A percentile compares a stretch with the other conserved stretches of the same genome.
Conservation (phyloP, 2,329 filamentous ascomycete genomes). For the Domatiomyces catenatus region DNA sequence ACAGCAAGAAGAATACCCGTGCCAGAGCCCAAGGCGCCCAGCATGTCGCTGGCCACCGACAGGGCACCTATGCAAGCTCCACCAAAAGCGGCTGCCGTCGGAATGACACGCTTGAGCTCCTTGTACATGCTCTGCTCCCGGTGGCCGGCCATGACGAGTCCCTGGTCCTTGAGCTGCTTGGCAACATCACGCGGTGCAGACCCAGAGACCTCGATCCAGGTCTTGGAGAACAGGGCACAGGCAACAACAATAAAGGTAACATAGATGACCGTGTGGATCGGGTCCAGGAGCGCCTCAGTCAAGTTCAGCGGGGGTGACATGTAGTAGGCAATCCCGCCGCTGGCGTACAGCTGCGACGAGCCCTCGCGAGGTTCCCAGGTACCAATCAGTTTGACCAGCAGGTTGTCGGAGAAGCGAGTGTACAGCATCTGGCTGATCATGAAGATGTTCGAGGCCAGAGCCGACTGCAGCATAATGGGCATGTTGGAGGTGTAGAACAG, state of each 20-base stretch:
- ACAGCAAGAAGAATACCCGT: conserved; percentile 97
- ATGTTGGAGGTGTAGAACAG: conserved; percentile 99
- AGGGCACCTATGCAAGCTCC: conserved; percentile 97
- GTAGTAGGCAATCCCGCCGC: conserved; percentile 94
- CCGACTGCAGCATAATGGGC: conserved; percentile 99
- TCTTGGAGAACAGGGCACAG: conserved; percentile 98
- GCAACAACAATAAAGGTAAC: conserved; percentile 96
- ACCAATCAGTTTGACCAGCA: conserved; percentile 90
- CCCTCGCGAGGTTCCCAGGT: conserved; percentile 97
- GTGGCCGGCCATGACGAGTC: conserved; percentile 97
- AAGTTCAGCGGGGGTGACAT: conserved; percentile 98
- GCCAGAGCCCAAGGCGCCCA: conserved; percentile 88
- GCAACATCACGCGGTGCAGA: conserved; percentile 95
- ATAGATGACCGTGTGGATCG: conserved; percentile 90
- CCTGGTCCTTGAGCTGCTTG: conserved; percentile 99
- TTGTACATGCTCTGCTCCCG: conserved; percentile 99
- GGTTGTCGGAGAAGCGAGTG: conserved; percentile 97
- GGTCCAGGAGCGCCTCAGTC: conserved; percentile 90
- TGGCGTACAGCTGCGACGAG: conserved; percentile 84
- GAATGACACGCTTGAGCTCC: conserved; percentile 98
- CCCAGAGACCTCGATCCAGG: conserved; percentile 98
- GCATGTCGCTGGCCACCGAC: conserved; percentile 85
- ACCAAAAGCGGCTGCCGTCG: conserved; percentile 92
- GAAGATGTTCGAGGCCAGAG: conserved; percentile 97
- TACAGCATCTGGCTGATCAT: conserved; percentile 98